Evolutionary conservation across 2,329 filamentous ascomycete species (phyloP), one percentile per base, ranked within the genome.

Genomic region (Talaromyces piceae): DNA sequence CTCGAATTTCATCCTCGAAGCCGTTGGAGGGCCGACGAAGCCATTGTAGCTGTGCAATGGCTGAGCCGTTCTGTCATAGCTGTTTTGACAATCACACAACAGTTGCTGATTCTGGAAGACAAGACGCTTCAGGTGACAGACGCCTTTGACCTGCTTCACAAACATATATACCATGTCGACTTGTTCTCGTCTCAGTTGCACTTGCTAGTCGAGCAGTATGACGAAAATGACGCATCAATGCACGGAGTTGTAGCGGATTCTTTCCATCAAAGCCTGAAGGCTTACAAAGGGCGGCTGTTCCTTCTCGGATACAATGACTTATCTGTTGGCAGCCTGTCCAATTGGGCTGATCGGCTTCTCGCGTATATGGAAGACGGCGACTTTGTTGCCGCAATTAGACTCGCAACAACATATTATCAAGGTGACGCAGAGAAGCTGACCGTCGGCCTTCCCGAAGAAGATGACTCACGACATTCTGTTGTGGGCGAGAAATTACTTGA

Each of bases 351-450:
- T 67, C 80, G 93, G 37, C 75, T 98, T 16, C 83, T 96, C 58
- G 91, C 91, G 0, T 77, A 97, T 59, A 96, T 98, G 88, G 91
- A 97, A 66, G 82, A 90, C 51, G 93, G 93, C n/a, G 90, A 97
- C 68, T 95, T 95, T 63, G 87, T 98, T 57, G 87, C 83, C 11
- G 91, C 93, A 1, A 95, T 98, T 54, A 81, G 86, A 57, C 77
- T 98, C 53, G 94, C 91, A 8, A 95, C 90, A 1, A 87, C 86
- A 0, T 98, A 97, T 68, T 97, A 95, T 65, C 85, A 83, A 6
- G 93, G 93, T 22, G 84, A 90, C 62, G 82, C 88, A n/a, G 89
- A 96, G 67, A 96, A 93, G 67, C 78, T 97, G 47, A 97, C 93
- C 0, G 88, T 98, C 50, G 93, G 93, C 0, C 74, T 98, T 8